Percentiles rank a stretch among this genome's conserved stretches.
These are phyloP conservation scores for Penicillium hesseltinei DNA, from an alignment of 2,329 filamentous ascomycete genomes.

Conservation along the genomic window DNA sequence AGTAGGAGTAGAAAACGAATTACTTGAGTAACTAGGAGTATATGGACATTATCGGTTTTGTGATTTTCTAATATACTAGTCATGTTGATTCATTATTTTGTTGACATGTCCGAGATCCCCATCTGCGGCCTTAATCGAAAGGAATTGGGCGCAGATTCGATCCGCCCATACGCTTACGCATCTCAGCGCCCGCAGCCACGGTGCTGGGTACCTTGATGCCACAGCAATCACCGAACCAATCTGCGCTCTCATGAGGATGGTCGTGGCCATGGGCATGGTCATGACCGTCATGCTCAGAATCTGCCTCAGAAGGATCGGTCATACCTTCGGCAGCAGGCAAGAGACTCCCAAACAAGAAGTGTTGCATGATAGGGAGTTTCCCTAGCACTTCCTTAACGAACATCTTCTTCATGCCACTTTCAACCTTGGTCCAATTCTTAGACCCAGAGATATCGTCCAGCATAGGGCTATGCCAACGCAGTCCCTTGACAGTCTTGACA, in stretches of 20 bases:
- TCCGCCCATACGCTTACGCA: slow-evolving; percentile 69
- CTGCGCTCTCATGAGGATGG: slow-evolving; percentile 60
- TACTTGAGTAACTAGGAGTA: background rate
- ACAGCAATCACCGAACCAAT: slow-evolving; percentile 90
- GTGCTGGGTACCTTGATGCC: slow-evolving; percentile 96
- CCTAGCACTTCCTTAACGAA: slow-evolving; percentile 88
- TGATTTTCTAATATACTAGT: background rate
- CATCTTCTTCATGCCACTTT: slow-evolving; percentile 95
- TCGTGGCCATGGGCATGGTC: slow-evolving; percentile 64
- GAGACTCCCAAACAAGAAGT: slow-evolving; percentile 88
- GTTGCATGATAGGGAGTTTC: slow-evolving; percentile 97
- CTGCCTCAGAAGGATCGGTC: slow-evolving; percentile 51
- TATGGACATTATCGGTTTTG: background rate
- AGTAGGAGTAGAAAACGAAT: background rate
- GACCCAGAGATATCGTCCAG: slow-evolving; percentile 93
- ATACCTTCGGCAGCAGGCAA: slow-evolving; percentile 79
- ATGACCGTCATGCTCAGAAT: slow-evolving; percentile 53
- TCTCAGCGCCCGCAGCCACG: slow-evolving; percentile 84
- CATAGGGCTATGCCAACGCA: slow-evolving; percentile 98
- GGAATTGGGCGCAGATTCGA: slow-evolving; percentile 61
- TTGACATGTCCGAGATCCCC: background rate
- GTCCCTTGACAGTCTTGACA: slow-evolving; percentile 90
- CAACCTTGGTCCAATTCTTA: slow-evolving; percentile 87
- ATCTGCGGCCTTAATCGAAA: slow-evolving; percentile 41
- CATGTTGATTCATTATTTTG: slow-evolving; percentile 5